Conservation (phyloP, 148 eudicot species). For the Linanthus parryae region DNA sequence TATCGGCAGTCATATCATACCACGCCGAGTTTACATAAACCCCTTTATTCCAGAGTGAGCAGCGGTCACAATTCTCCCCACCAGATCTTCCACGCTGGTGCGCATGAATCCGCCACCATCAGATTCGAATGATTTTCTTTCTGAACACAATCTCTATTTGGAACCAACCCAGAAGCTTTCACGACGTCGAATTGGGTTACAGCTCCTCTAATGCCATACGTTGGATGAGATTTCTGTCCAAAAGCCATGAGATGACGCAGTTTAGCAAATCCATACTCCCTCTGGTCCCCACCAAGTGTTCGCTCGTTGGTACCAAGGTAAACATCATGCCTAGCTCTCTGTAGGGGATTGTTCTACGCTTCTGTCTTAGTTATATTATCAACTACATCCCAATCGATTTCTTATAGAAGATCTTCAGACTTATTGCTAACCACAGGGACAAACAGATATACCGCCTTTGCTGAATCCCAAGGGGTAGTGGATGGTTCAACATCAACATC, state of each 20-base stretch:
- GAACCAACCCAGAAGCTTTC: slow-evolving; percentile 88
- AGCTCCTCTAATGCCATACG: slow-evolving; percentile 98
- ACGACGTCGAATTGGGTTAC: slow-evolving; percentile 89
- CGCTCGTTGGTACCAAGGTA: slow-evolving; percentile 96
- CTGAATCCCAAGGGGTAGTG: slow-evolving; percentile 98
- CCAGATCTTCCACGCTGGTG: slow-evolving; percentile 56
- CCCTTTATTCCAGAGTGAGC: slow-evolving; percentile 99
- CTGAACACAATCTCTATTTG: slow-evolving; percentile 37
- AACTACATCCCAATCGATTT: slow-evolving; percentile 79
- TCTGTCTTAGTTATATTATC: slow-evolving; percentile 45
- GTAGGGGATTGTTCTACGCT: slow-evolving; percentile 93
- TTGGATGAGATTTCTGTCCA: slow-evolving; percentile 88
- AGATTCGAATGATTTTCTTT: slow-evolving; percentile 21
- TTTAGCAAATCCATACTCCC: slow-evolving; percentile 94
- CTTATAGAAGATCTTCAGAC: slow-evolving; percentile 44
- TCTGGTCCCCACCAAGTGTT: slow-evolving; percentile 88
- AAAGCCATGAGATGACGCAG: slow-evolving; percentile 91
- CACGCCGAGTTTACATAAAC: slow-evolving; percentile 88
- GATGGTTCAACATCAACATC: slow-evolving; percentile 97
- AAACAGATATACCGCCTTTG: slow-evolving; percentile 94
- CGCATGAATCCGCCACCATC: slow-evolving; percentile 75
- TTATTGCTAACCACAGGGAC: slow-evolving; percentile 61
- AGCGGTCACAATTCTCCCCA: slow-evolving; percentile 90
- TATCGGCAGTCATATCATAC: slow-evolving; percentile 90
- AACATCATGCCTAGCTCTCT: slow-evolving; percentile 97